Evolutionary conservation across 2,329 filamentous ascomycete species (phyloP), one percentile per base, ranked within the genome.

Genomic region (Scytalidium lignicola): DNA sequence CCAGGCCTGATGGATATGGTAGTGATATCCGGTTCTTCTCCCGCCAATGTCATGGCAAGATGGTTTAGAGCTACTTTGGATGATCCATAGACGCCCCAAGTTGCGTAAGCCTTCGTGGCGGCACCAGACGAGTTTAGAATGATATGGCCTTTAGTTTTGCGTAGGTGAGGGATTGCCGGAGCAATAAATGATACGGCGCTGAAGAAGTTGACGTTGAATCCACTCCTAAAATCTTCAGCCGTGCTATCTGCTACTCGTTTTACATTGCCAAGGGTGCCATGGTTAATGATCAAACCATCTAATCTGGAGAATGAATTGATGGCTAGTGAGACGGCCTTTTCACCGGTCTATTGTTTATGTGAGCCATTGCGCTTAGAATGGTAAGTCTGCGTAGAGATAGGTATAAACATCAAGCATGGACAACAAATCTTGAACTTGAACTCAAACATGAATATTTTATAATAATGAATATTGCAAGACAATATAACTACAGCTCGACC

Each of bases 171-270:
- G 15, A 96, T 74, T 2, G 82, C 80, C 17, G 85, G 82, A 70
- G 88, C 82, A 50, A 95, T 88, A 67, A 96, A 74, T 28, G 82
- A 83, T 41, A 96, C 72, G 22, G 82, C 82, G 57, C 89, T 92
- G 65, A 96, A 90, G 58, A 97, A 82, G 65, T 97, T 97, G 53
- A 90, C 74, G 58, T 95, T 85, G 67, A 90, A 96, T 8, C 79
- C 74, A 2, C 71, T 68, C 61, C 82, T 85, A 88, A 91, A 96
- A 52, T 87, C 84, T 32, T 86, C 82, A 0, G 82, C 63, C n/a
- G 80, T 78, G 15, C 78, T 75, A 48, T 92, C 79, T 3, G 72
- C 81, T 41, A 97, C 71, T 50, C 79, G 81, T 45, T 80, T 81
- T 40, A 95, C 83, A 1, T 90, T 87, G n/a, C 82, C 78, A 41